A percentile compares a stretch with the other conserved stretches of the same genome.
phyloP scores from a whole-genome alignment of 2,329 filamentous ascomycete genomes.

The Cercospora berteroae region DNA sequence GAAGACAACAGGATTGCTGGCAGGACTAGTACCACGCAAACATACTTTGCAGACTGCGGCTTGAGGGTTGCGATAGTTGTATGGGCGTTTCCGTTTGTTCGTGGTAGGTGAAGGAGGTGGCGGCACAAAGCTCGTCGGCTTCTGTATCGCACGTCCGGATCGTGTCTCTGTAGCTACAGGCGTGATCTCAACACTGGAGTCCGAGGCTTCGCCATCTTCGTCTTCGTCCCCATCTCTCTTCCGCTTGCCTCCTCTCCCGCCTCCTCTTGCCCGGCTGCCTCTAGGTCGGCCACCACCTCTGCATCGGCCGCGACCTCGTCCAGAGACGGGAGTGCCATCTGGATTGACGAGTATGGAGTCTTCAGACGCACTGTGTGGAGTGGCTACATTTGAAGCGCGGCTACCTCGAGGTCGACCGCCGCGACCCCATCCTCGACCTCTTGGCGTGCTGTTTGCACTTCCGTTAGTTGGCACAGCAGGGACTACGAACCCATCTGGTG shows the following conservation, averaged over 20 bases:
- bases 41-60: constrained; percentile 69
- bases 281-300: constrained; percentile 35
- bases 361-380: background rate
- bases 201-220: constrained; percentile 30
- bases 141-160: constrained; percentile 70
- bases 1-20: constrained; percentile 78
- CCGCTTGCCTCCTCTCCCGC: constrained; percentile 36
- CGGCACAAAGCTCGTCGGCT: constrained; percentile 63
- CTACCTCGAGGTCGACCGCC: constrained; percentile 18
- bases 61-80: constrained; percentile 52
- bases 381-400: background rate
- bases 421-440: constrained; percentile 31
- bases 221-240: constrained; percentile 41
- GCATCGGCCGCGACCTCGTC: constrained; percentile 32
- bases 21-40: constrained; percentile 66
- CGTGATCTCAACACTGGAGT: constrained; percentile 46
- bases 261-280: constrained; percentile 40
- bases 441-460: constrained; percentile 28
- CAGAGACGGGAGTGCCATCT: constrained; percentile 18
- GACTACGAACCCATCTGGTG: constrained; percentile 42
- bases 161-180: constrained; percentile 67
- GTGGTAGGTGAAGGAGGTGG: constrained; percentile 49
- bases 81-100: constrained; percentile 59
- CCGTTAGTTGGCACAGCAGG: constrained; percentile 30
- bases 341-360: background rate